phyloP scores from a whole-genome alignment of 305 asterid genomes.

The Fraxinus velutina region DNA sequence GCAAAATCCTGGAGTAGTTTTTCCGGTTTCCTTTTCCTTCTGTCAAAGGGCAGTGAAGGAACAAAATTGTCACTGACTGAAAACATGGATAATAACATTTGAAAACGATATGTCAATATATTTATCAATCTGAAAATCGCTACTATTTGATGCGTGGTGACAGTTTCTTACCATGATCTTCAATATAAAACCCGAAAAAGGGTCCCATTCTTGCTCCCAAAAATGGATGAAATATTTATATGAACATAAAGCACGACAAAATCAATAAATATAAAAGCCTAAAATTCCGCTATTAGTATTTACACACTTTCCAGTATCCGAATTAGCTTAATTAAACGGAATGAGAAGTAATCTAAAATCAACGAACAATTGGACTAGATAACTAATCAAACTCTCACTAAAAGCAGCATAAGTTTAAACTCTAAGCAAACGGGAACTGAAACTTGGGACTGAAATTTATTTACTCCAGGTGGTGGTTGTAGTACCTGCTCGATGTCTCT shows the following conservation, averaged over 20 bases:
- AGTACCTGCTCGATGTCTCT: constrained; percentile 56
- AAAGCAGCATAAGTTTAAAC: constrained; percentile 11
- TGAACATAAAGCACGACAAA: background rate
- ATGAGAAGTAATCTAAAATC: constrained; percentile 7
- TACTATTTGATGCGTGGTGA: background rate
- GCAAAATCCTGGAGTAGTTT: background rate
- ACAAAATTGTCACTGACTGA: background rate
- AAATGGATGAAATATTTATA: background rate
- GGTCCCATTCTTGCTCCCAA: background rate
- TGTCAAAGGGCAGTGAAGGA: background rate
- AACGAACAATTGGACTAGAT: background rate
- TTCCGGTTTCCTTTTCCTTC: background rate
- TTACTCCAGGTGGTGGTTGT: background rate
- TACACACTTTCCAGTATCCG: constrained; percentile 3
- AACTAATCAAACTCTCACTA: background rate
- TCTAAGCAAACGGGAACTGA: background rate
- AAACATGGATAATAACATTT: background rate
- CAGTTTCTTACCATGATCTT: background rate
- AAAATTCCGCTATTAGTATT: background rate
- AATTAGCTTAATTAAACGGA: constrained; percentile 18
- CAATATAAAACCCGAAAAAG: background rate
- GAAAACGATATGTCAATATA: background rate
- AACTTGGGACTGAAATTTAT: background rate
- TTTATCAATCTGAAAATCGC: background rate
- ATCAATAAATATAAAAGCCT: background rate